Evolutionary conservation across 164 flowering plant species (phyloP), one percentile per base, ranked within the genome.

Genomic region (Platanus orientalis): DNA sequence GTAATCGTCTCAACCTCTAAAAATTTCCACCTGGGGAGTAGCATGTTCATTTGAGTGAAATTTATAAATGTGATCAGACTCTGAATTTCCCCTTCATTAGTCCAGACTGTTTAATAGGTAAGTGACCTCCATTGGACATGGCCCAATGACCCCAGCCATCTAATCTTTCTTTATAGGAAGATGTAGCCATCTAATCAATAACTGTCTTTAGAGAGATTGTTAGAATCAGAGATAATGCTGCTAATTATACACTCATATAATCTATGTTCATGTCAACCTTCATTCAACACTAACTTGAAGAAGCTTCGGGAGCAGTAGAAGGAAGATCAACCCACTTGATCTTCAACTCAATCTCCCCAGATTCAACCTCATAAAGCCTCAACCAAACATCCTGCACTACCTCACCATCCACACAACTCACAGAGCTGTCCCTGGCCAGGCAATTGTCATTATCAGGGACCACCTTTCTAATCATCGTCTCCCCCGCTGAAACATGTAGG

Each of bases 311-410:
- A 57, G 64, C 55, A 34, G 54, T 44, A 57, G 73, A 52, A 62
- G 76, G 69, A 64, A 53, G 63, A 61, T 79, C 78, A 23, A 80
- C 71, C 68, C 87, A 76, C 72, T 80, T 85, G 77, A 91, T 45
- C 71, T 80, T 84, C 55, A 91, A 54, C 69, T 87, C 85, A 17
- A 90, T 71, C 69, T 88, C 89, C 21, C 97, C 97, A 9, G 96
- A 83, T 71, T 88, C 90, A 1, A 88, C 96, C 0, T 60, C 92
- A 53, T 73, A 51, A 19, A 91, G 92, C 76, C 86, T 83, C 71
- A 88, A 71, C 85, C 90, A 88, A 48, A 76, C 87, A 66, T 78
- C 78, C 71, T 87, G 96, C 63, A 83, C 84, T 39, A 91, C 74
- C 69, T 87, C 89, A 26, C 87, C 88, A 60, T 85, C 51, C n/a